Evolutionary conservation across 2,329 filamentous ascomycete species (phyloP), one percentile per base, ranked within the genome.

Genomic region (Coccinonectria pachysandricola): DNA sequence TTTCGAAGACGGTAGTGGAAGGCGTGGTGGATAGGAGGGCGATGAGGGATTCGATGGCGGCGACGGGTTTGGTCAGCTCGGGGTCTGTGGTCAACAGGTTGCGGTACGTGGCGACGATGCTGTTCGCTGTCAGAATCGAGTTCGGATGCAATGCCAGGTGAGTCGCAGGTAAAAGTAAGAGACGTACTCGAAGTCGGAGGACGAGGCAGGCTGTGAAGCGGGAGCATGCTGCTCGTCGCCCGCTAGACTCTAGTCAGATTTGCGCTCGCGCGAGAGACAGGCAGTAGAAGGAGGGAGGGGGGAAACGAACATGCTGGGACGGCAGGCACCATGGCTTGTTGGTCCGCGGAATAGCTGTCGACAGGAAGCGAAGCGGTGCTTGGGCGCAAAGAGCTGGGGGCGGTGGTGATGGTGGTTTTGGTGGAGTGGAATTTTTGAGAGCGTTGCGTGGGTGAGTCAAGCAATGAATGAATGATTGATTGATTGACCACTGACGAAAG

Each of bases 61-160:
- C 91, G 29, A 98, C 83, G 37, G 91, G 87, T 74, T 94, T 95
- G 18, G 88, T 95, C 27, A 96, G 70, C 36, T 93, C 83, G 8
- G 80, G 69, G 53, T 96, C 86, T 26, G 67, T 62, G 34, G 58
- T 53, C 25, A 75, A 65, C 32, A 74, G 62, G 33, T 57, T 54
- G 39, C 62, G 55, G 49, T 75, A 75, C 12, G 65, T 64, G 14
- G 57, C 53, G 33, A 75, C 69, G 42, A 75, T 72, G 49, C 67
- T 71, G 12, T 1, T 4, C 23, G 8, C 8, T 15, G 12, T 30
- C 26, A 37, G 31, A 12, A n/a, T n/a, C 21, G 7, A 13, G 18
- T 14, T 12, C 7, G 9, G 19, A 8, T 13, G 8, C n/a, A n/a
- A n/a, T n/a, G n/a, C n/a, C n/a, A 3, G 1, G 11, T 3, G 5